Evolutionary conservation across 192 early-diverging fungal species (phyloP), one percentile per base, ranked within the genome.

Genomic region (Phycomyces nitens): DNA sequence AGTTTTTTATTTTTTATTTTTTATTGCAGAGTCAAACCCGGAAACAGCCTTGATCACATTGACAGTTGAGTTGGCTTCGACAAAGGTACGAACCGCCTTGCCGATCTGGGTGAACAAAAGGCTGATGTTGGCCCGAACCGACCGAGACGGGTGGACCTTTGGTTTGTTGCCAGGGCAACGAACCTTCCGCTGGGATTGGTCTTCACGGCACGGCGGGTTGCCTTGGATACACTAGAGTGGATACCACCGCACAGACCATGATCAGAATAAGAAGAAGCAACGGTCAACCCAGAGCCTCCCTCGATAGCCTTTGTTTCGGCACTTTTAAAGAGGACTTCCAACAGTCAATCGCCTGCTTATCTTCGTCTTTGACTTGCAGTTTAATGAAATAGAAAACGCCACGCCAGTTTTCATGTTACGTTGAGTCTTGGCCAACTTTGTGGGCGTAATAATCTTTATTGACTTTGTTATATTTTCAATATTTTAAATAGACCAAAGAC

Each of bases 381-480:
- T 73, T 20, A 79, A 83, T 62, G 89, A 63, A 49, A 63, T 20
- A 55, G 89, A 89, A 68, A 91, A 96, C 41, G 75, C 72, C 58
- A 93, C 91, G 27, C 94, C 95, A 59, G 81, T 75, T 73, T 92
- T 89, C 94, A 96, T 96, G 69, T 79, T 81, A 60, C 88, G 84
- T 83, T 96, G 91, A 29, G 94, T 90, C 79, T 88, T 91, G 73
- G 82, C 75, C 72, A 96, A 92, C 86, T 99, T 99, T 79, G 95
- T 99, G 43, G 97, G 97, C 42, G 97, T 95, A 96, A 99, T 99
- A 94, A 99, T 97, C 87, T 99, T 99, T 96, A 99, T 99, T 50
- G 95, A 98, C 80, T 96, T 95, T 56, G 97, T 99, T 77, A 99
- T 98, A 84, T 99, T 99, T 71, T 89, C 92, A 82, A 98, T 99